phyloP scores from a whole-genome alignment of 2,329 filamentous ascomycete species.

The Periconia digitata region DNA sequence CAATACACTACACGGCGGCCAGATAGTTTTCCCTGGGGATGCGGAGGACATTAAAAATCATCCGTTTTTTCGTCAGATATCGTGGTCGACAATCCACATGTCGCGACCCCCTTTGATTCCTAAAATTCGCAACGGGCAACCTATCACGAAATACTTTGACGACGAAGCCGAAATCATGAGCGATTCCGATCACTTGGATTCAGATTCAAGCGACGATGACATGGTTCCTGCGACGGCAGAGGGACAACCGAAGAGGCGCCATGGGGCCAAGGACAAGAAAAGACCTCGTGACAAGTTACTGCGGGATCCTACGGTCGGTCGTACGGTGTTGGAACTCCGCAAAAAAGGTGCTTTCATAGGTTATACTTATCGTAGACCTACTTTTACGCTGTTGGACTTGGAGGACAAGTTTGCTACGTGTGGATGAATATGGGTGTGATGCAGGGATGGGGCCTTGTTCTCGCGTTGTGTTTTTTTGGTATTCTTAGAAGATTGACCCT shows the following conservation, averaged over 20 bases:
- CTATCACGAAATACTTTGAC: slow-evolving; percentile 82
- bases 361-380: slow-evolving; percentile 74
- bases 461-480: neutral
- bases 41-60: slow-evolving; percentile 88
- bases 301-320: slow-evolving; percentile 68
- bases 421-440: neutral
- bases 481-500: neutral
- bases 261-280: slow-evolving; percentile 69
- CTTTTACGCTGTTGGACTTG: slow-evolving; percentile 31
- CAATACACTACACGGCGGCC: slow-evolving; percentile 46
- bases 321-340: slow-evolving; percentile 73
- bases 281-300: slow-evolving; percentile 82
- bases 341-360: slow-evolving; percentile 85
- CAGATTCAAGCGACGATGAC: slow-evolving; percentile 33
- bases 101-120: slow-evolving; percentile 79
- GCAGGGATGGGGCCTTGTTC: neutral
- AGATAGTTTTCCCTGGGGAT: slow-evolving; percentile 79
- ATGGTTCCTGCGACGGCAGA: slow-evolving; percentile 5
- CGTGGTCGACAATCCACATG: slow-evolving; percentile 74
- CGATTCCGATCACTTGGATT: slow-evolving; percentile 37
- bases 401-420: slow-evolving; percentile 15
- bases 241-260: too few relatives aligned
- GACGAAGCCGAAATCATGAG: slow-evolving; percentile 69
- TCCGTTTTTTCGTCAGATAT: slow-evolving; percentile 77
- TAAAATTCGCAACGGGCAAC: slow-evolving; percentile 56